A percentile compares a stretch with the other conserved stretches of the same genome.
Conservation (phyloP, 345 rosid species). For the Gossypium stocksii region DNA sequence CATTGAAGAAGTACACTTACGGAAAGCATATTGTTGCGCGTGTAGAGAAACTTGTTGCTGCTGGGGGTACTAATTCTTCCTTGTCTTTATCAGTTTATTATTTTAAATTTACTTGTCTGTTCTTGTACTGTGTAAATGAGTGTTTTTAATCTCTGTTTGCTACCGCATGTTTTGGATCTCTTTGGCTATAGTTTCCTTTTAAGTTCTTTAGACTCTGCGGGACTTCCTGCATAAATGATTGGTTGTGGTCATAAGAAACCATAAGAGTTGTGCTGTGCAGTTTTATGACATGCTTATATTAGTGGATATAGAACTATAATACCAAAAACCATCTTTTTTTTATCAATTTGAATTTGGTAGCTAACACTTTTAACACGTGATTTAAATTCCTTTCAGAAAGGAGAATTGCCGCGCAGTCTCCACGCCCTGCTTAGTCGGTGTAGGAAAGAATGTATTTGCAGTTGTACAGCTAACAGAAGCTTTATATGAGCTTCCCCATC, state of each 20-base stretch:
- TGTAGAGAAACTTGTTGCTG: constrained; percentile 76
- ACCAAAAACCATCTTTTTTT: background rate
- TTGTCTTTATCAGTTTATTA: background rate
- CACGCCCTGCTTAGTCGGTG: constrained; percentile 35
- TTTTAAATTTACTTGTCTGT: background rate
- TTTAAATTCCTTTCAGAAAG: constrained; percentile 42
- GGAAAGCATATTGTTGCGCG: constrained; percentile 91
- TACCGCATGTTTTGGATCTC: background rate
- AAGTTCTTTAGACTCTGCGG: background rate
- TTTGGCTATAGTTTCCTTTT: background rate
- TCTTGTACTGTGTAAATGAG: background rate
- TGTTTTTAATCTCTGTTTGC: background rate
- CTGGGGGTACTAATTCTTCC: constrained; percentile 51
- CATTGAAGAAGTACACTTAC: constrained; percentile 53
- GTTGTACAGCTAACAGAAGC: constrained; percentile 60
- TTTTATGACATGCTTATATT: background rate
- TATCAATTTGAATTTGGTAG: background rate
- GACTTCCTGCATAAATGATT: background rate
- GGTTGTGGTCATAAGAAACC: background rate
- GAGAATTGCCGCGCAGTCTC: constrained; percentile 56
- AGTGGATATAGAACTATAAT: background rate
- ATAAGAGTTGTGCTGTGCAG: background rate
- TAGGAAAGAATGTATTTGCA: constrained; percentile 38
- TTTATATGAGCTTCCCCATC: constrained; percentile 33
- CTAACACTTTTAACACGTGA: background rate